Evolutionary conservation across 2,329 filamentous ascomycete genomes (phyloP).

Genomic region (Pseudocercospora crystallina): DNA sequence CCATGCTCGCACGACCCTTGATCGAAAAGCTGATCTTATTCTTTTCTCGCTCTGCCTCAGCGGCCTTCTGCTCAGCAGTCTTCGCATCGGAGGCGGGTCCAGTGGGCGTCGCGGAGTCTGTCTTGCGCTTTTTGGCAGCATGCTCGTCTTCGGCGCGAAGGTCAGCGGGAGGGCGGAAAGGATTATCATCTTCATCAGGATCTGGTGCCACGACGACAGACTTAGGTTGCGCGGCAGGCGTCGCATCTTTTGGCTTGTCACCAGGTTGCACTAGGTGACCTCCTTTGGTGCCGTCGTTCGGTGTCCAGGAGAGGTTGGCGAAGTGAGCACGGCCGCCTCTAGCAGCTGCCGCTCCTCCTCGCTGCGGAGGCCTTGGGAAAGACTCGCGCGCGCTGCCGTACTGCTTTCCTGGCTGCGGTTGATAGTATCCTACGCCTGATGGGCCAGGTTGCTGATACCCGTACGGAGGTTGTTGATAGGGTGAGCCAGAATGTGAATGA

Average conservation of each 20-base stretch:
- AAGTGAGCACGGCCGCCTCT: constrained; percentile 55
- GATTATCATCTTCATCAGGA: constrained; percentile 58
- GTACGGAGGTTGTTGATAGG: constrained; percentile 59
- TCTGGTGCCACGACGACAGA: constrained; percentile 29
- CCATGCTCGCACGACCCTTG: constrained; percentile 65
- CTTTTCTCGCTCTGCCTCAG: constrained; percentile 30
- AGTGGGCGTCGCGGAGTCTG: constrained; percentile 10
- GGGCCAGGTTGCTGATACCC: constrained; percentile 52
- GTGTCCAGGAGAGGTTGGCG: constrained; percentile 71
- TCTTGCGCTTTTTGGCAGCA: constrained; percentile 34
- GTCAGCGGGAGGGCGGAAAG: constrained; percentile 65
- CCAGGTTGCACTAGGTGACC: constrained; percentile 43
- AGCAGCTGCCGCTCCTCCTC: constrained; percentile 47
- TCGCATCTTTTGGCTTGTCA: constrained; percentile 30
- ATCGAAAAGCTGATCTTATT: constrained; percentile 89
- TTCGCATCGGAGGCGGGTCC: constrained; percentile 13
- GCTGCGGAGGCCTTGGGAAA: constrained; percentile 25
- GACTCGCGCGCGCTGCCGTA: constrained; percentile 27
- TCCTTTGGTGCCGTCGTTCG: constrained; percentile 55
- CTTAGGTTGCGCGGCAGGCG: constrained; percentile 33
- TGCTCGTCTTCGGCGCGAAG: constrained; percentile 63
- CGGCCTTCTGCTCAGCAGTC: constrained; percentile 43
- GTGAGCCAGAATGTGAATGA: constrained; percentile 36
- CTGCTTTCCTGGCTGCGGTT: constrained; percentile 43
- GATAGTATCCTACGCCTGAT: constrained; percentile 31